These are phyloP conservation scores for Ustilago sp. DNA, from an alignment of 1,284 basidiomycete species.

Conservation along the genomic window DNA sequence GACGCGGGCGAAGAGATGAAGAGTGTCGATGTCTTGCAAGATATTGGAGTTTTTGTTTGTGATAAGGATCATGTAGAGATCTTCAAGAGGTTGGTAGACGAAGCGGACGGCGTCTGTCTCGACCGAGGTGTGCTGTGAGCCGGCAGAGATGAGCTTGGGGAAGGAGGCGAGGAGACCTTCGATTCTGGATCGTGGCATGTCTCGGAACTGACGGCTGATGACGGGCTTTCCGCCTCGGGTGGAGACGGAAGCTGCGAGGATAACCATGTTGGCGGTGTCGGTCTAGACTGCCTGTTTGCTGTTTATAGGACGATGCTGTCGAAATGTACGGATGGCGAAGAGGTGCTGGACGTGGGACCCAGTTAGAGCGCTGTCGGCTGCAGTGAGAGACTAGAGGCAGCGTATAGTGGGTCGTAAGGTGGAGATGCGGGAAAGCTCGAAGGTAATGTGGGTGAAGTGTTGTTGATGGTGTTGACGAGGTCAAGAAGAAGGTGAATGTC, in stretches of 20 bases:
- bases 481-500: constrained; percentile 23
- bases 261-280: constrained; percentile 73
- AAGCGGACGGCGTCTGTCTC: constrained; percentile 76
- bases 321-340: no score
- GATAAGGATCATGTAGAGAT: constrained; percentile 96
- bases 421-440: background rate
- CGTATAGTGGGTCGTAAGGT: background rate
- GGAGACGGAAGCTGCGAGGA: constrained; percentile 91
- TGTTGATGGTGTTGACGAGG: constrained; percentile 6
- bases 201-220: constrained; percentile 94
- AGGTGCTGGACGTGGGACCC: no score
- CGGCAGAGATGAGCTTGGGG: constrained; percentile 95
- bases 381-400: background rate
- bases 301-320: no score
- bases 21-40: constrained; percentile 95
- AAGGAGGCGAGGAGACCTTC: constrained; percentile 96
- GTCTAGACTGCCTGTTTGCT: background rate
- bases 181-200: constrained; percentile 90
- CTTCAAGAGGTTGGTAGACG: constrained; percentile 97
- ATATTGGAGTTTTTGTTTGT: constrained; percentile 99
- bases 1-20: constrained; percentile 92
- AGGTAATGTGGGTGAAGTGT: background rate
- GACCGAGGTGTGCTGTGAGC: constrained; percentile 93
- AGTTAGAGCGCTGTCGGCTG: background rate
- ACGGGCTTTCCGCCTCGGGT: constrained; percentile 94